Evolutionary conservation across 345 rosid species (phyloP), one percentile per base, ranked within the genome.

Genomic region (Aurinia saxatilis): DNA sequence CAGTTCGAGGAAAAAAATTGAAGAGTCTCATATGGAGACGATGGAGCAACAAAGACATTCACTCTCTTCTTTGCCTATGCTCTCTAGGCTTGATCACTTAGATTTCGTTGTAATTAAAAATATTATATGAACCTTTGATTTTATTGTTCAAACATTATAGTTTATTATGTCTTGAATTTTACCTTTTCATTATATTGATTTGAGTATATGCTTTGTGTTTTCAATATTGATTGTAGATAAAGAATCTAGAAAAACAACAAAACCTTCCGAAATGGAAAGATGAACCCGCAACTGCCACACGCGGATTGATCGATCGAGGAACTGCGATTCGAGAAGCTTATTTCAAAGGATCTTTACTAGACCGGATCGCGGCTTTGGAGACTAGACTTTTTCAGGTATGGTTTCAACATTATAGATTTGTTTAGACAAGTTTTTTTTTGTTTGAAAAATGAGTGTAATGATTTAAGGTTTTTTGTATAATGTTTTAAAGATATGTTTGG

Each of bases 291-390:
- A 21, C 2, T 21, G 0, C 17, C 69, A 40, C 53, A 25, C 60
- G 66, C 0, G 75, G 60, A 34, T 39, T 56, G 11, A 37, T 72
- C 59, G 78, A 86, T 8, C 46, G 81, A 68, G 87, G 86, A 55
- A 53, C 78, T 1, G 86, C 91, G 0, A 55, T 76, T 9, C 68
- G 75, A 41, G 95, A 92, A 46, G 82, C 85, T 5, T 75, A 73
- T 69, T 80, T 80, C 68, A 85, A 85, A 80, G 95, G 97, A n/a
- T 77, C 97, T 1, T 61, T 87, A 39, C 46, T 85, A 45, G 96
- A 89, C 37, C 67, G 96, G 13, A 82, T 91, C 31, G 71, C 85
- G 0, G 75, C 83, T 63, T 80, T 91, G 21, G 96, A 91, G 64
- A 77, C 72, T 14, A 68, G 83, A 47, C 81, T 88, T 60, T 84